Base-by-base conservation (phyloP, 768 basidiomycete species). In the Mycena polygramma region DNA sequence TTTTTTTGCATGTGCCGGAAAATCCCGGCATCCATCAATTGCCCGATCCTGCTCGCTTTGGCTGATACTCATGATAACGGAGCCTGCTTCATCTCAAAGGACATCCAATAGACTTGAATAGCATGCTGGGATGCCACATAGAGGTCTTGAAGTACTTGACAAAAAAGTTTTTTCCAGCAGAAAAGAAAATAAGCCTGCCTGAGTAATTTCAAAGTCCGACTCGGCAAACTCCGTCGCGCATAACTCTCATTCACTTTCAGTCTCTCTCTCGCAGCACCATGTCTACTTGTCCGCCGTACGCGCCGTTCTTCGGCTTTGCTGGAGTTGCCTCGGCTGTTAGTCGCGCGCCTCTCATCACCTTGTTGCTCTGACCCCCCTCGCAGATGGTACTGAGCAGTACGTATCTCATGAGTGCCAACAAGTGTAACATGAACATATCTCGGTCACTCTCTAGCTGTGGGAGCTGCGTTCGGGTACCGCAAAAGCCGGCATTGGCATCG, bases 291-390 rank as follows among this genome's bases (percentile, higher is more conserved):
- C 96, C 96, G 70, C 94, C 96, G 37, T 98, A 94, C 79, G 97
- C 97, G 59, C 94, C 96, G 60, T 99, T 99, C 90, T 98, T 99
- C 80, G 97, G 97, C 35, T 97, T 99, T 80, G 97, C 93, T 58
- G 97, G 97, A 59, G 97, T 99, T 37, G 94, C 96, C n/a, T 88
- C 92, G 30, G 91, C 97, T 58, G 97, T 98, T 75, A 82, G 94
- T 39, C 24, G 55, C 20, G 57, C 35, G 45, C 41, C 55, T 26
- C 48, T 64, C 22, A 24, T 63, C 10, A 52, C n/a, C 4, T 36
- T 64, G 14, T 48, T 19, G 30, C 61, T 36, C 79, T 49, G 75
- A 66, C 36, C 39, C 61, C 39, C 30, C 30, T 58, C 71, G 14
- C 70, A 99, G 97, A 99, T 98, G 97, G 86, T 97, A 76, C 90